These are phyloP conservation scores for Geosmithia morbida DNA, from an alignment of 2,329 filamentous ascomycete genomes.

Conservation along the genomic window DNA sequence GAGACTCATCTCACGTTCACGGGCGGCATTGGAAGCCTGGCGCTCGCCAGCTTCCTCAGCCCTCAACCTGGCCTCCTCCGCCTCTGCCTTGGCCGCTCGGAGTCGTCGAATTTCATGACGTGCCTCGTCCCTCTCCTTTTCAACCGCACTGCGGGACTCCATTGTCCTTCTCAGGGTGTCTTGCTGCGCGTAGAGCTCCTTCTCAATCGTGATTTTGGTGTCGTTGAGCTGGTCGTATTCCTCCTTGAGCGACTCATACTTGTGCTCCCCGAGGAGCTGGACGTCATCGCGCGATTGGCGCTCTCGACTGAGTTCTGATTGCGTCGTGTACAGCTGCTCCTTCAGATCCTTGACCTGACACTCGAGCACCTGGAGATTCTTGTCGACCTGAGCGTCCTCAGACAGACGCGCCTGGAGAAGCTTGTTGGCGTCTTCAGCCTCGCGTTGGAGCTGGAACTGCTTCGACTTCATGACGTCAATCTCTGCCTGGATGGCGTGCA, in stretches of 20 bases:
- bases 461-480: conserved; percentile 76
- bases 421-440: conserved; percentile 76
- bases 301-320: conserved; percentile 81
- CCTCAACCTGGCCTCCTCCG: conserved; percentile 73
- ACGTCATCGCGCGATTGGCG: conserved; percentile 91
- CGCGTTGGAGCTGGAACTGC: conserved; percentile 70
- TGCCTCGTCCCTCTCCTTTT: conserved; percentile 80
- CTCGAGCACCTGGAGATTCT: conserved; percentile 72
- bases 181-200: conserved; percentile 92
- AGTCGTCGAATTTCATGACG: conserved; percentile 73
- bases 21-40: conserved; percentile 60
- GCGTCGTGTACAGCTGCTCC: conserved; percentile 66
- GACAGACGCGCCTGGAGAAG: conserved; percentile 79
- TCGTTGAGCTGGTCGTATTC: conserved; percentile 82
- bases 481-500: conserved; percentile 79
- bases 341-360: conserved; percentile 81
- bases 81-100: conserved; percentile 67
- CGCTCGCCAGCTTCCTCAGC: conserved; percentile 72
- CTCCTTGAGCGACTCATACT: conserved; percentile 65
- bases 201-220: conserved; percentile 93
- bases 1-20: conserved; percentile 66
- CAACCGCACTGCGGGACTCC: conserved; percentile 64
- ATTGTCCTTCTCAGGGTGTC: conserved; percentile 77
- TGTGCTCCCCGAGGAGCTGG: conserved; percentile 78
- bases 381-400: conserved; percentile 71